A percentile compares a stretch with the other conserved stretches of the same genome.
Conservation (phyloP, 108 stramenopile genomes). For the Mediolabrus comicus region DNA sequence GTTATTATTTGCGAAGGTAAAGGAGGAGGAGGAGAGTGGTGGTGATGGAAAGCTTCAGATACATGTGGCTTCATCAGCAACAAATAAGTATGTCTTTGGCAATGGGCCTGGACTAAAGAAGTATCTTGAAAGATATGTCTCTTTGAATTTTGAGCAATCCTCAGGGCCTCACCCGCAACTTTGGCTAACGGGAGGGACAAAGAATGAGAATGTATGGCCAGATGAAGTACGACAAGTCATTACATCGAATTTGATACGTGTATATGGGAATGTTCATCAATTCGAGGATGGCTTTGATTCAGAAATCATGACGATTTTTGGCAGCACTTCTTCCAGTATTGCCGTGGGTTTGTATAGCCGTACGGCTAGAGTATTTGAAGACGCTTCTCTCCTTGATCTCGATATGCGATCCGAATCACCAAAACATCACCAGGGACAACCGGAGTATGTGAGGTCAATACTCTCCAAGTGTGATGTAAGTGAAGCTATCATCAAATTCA, state of each 20-base stretch:
- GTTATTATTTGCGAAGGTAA: not conserved
- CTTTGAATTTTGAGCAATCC: not conserved
- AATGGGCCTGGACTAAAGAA: not conserved
- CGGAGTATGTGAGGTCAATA: not conserved
- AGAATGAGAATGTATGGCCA: not conserved
- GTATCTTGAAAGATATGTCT: not conserved
- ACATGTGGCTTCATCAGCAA: not conserved
- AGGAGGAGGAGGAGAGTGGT: not conserved
- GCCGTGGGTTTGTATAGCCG: not conserved
- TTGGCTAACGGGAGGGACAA: not conserved
- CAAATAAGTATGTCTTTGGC: not conserved
- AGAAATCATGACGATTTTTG: not conserved
- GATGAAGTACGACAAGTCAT: not conserved
- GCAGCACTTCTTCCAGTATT: not conserved
- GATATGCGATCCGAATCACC: not conserved
- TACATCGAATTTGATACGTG: not conserved
- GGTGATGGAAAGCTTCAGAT: not conserved
- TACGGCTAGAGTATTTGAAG: not conserved
- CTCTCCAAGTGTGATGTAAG: not conserved
- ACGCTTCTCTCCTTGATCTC: not conserved
- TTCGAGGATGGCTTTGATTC: not conserved
- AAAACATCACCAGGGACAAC: not conserved
- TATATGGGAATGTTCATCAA: not conserved
- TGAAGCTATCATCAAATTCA: not conserved
- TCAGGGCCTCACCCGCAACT: not conserved